Evolutionary conservation across 331 rosid species (phyloP).

Genomic region (Pyracantha coccinea): DNA sequence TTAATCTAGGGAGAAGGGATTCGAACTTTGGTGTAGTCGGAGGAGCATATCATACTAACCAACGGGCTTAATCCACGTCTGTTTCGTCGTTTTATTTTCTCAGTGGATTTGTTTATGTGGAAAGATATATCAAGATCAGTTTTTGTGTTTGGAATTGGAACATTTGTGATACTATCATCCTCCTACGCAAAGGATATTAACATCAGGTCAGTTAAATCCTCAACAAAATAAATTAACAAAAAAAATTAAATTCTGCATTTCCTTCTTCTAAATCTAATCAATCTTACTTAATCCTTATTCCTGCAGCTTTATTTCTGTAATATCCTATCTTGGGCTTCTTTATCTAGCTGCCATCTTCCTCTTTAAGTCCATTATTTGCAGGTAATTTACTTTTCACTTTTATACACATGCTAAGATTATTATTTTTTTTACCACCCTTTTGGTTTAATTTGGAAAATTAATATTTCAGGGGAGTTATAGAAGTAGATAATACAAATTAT

Average conservation of each 20-base stretch:
- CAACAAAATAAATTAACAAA: background rate
- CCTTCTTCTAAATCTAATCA: background rate
- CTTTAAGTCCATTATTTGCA: conserved; percentile 60
- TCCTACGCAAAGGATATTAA: conserved; percentile 63
- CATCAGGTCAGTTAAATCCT: conserved; percentile 41
- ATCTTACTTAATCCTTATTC: background rate
- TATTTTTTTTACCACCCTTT: background rate
- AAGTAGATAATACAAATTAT: conserved; percentile 35
- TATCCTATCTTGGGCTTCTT: conserved; percentile 63
- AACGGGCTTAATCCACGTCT: background rate
- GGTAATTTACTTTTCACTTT: conserved; percentile 28
- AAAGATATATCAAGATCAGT: conserved; percentile 77
- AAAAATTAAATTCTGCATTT: background rate
- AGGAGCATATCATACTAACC: too few relatives aligned
- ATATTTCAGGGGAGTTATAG: conserved; percentile 41
- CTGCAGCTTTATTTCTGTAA: conserved; percentile 64
- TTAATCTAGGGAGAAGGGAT: too few relatives aligned
- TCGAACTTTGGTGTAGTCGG: too few relatives aligned
- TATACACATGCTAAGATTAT: background rate
- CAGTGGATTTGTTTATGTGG: conserved; percentile 94
- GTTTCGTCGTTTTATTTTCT: background rate
- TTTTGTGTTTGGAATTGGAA: conserved; percentile 67
- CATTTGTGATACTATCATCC: conserved; percentile 57
- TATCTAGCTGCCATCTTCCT: conserved; percentile 71
- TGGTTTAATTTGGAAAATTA: conserved; percentile 2